phyloP scores from a whole-genome alignment of 2,329 filamentous ascomycete species.

The Blastomyces gilchristii region DNA sequence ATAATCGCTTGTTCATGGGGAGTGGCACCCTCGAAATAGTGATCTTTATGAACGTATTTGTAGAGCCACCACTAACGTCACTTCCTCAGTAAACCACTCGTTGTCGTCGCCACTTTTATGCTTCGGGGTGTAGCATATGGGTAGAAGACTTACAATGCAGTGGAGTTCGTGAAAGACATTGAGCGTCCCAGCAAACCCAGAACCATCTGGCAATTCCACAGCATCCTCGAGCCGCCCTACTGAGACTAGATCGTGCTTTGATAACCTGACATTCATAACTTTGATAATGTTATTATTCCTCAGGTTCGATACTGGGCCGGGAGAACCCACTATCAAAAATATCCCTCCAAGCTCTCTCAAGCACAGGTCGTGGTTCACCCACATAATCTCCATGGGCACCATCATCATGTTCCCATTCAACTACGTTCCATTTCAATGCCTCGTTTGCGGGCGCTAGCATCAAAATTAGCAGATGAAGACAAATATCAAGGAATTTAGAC shows the following conservation, averaged over 20 bases:
- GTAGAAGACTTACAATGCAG: neutral
- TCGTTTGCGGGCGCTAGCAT: neutral
- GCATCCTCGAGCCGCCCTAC: neutral
- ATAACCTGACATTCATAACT: slow-evolving; percentile 4
- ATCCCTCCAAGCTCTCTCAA: slow-evolving; percentile 3
- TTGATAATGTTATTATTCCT: neutral
- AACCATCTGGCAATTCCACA: neutral
- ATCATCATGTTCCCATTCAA: slow-evolving; percentile 6
- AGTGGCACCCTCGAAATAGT: slow-evolving; percentile 3
- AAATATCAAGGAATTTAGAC: neutral
- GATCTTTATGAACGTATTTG: slow-evolving; percentile 3
- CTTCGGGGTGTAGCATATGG: neutral
- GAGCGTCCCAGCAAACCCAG: neutral
- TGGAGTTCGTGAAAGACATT: slow-evolving; percentile 5
- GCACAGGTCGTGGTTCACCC: slow-evolving; percentile 2
- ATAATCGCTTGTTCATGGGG: neutral
- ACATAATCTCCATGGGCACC: slow-evolving; percentile 2
- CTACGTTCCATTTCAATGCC: neutral
- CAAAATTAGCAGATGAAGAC: neutral
- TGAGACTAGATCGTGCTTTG: neutral
- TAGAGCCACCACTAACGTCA: neutral
- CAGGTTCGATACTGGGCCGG: neutral
- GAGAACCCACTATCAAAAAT: slow-evolving; percentile 1
- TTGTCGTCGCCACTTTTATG: neutral
- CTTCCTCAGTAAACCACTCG: neutral